Conservation (phyloP, 2,329 filamentous ascomycete species). For the Helotiales sp. region DNA sequence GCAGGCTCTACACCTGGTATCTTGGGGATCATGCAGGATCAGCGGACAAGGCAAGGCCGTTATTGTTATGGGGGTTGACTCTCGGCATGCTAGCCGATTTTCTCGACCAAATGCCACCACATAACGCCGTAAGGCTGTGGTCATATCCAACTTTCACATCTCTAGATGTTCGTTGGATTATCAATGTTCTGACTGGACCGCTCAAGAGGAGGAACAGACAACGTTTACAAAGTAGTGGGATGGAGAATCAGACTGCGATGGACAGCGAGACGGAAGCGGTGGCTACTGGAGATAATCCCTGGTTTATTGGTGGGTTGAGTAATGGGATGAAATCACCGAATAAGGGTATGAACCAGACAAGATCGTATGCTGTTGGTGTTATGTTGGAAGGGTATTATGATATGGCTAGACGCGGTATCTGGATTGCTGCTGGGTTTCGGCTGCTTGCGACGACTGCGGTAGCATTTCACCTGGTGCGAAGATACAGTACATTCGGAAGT, state of each 20-base stretch:
- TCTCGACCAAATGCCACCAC: slow-evolving; percentile 68
- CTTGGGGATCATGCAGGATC: slow-evolving; percentile 43
- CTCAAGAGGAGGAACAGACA: slow-evolving; percentile 57
- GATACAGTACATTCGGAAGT: slow-evolving; percentile 5
- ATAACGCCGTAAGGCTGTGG: slow-evolving; percentile 65
- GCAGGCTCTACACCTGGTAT: slow-evolving; percentile 37
- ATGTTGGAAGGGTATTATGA: slow-evolving; percentile 44
- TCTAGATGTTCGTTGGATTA: slow-evolving; percentile 61
- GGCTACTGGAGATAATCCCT: slow-evolving; percentile 31
- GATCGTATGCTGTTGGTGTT: slow-evolving; percentile 38
- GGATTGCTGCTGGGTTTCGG: slow-evolving; percentile 36
- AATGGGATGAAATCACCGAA: slow-evolving; percentile 26
- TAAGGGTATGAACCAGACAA: slow-evolving; percentile 30
- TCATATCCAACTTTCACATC: slow-evolving; percentile 71
- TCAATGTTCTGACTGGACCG: slow-evolving; percentile 63
- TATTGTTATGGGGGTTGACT: slow-evolving; percentile 72
- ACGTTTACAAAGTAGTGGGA: slow-evolving; percentile 38
- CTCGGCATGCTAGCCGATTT: slow-evolving; percentile 71
- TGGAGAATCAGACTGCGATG: slow-evolving; percentile 38
- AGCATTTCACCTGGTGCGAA: slow-evolving; percentile 15
- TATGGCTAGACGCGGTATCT: slow-evolving; percentile 38
- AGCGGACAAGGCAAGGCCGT: slow-evolving; percentile 46
- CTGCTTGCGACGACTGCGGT: slow-evolving; percentile 20
- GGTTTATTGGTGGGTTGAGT: slow-evolving; percentile 31
- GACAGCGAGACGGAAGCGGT: slow-evolving; percentile 39